These are phyloP conservation scores for Metschnikowia chrysomelidarum DNA, from an alignment of 805 yeast genomes.

Conservation along the genomic window DNA sequence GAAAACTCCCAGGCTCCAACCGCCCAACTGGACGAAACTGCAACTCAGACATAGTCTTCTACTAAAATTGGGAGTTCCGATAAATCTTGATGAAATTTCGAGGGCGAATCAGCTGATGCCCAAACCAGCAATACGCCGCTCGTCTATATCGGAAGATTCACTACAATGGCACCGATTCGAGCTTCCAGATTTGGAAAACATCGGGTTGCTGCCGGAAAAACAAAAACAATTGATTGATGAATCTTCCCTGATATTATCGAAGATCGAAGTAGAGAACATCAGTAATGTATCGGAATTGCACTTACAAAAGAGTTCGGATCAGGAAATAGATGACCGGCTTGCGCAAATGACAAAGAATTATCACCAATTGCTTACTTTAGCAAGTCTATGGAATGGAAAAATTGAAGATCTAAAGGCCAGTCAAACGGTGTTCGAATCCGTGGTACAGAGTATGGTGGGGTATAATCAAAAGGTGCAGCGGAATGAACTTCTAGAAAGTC, in stretches of 20 bases:
- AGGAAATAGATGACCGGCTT: conserved; percentile 35
- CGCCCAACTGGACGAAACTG: conserved; percentile 69
- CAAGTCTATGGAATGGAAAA: conserved; percentile 52
- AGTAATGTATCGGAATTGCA: conserved; percentile 29
- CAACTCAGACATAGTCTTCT: conserved; percentile 62
- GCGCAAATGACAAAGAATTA: conserved; percentile 30
- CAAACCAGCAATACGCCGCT: conserved; percentile 14
- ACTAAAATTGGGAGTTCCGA: conserved; percentile 67
- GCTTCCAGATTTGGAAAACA: conserved; percentile 34
- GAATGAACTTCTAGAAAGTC: conserved; percentile 36
- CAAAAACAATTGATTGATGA: conserved; percentile 24
- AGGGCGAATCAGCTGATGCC: conserved; percentile 2
- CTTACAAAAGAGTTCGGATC: conserved; percentile 22
- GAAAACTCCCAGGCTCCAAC: conserved; percentile 47
- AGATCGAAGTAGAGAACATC: conserved; percentile 35
- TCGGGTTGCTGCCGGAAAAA: conserved; percentile 30
- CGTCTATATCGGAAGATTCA: conserved; percentile 28
- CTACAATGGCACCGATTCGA: conserved; percentile 36
- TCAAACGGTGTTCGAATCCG: conserved; percentile 76
- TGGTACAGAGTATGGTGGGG: conserved; percentile 87
- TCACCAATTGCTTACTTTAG: conserved; percentile 25
- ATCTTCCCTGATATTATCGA: conserved; percentile 27
- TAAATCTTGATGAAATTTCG: conserved; percentile 57
- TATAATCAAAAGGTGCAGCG: conserved; percentile 80
- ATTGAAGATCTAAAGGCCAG: conserved; percentile 54